These are phyloP conservation scores for Saccharomycopsis fermentans DNA, from an alignment of 805 yeast species.

Conservation along the genomic window DNA sequence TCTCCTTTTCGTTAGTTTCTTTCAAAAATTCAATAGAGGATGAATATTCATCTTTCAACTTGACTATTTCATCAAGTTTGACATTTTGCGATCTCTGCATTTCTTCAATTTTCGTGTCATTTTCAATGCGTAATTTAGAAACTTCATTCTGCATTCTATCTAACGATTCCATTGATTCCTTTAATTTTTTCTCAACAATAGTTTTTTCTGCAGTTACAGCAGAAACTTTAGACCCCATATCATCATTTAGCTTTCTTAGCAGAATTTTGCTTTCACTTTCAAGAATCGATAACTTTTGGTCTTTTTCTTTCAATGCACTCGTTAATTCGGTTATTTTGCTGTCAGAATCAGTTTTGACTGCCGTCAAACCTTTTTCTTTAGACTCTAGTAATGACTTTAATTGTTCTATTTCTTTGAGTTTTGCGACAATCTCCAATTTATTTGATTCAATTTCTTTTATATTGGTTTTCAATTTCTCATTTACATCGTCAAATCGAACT, in stretches of 20 bases:
- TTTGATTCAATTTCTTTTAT: background rate
- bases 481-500: background rate
- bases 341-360: background rate
- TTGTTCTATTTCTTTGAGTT: background rate
- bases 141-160: background rate
- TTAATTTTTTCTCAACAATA: background rate
- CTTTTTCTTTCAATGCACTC: background rate
- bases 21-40: background rate
- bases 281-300: background rate
- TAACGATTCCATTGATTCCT: background rate
- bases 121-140: background rate
- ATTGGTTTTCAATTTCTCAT: background rate
- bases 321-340: slow-evolving; percentile 3
- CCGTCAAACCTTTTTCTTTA: background rate
- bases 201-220: background rate
- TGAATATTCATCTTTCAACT: background rate
- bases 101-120: background rate
- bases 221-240: background rate
- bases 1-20: background rate
- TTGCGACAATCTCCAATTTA: background rate
- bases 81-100: background rate
- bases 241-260: background rate
- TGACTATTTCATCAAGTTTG: background rate
- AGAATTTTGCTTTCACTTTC: background rate
- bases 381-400: background rate